phyloP scores from a whole-genome alignment of 2,329 filamentous ascomycete genomes.

The Ophiostoma tasmaniense region DNA sequence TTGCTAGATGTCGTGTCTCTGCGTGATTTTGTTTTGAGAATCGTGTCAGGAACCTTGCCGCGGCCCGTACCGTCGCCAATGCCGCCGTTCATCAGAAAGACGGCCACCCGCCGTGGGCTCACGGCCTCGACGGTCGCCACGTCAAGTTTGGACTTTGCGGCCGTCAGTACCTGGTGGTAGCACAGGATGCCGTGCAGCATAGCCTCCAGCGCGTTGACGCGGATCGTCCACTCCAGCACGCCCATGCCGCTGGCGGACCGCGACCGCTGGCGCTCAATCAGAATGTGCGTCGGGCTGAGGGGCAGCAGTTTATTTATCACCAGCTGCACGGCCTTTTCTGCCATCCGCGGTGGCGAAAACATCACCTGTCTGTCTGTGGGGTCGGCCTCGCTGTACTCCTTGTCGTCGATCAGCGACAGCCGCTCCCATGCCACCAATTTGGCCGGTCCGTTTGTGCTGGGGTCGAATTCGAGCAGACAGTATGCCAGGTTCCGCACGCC shows the following conservation, averaged over 20 bases:
- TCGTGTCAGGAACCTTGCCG: not conserved
- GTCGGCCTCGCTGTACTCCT: not conserved
- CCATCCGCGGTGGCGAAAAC: constrained; percentile 31
- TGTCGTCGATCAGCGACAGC: constrained; percentile 19
- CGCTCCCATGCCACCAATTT: constrained; percentile 25
- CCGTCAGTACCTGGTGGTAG: constrained; percentile 36
- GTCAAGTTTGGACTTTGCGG: not conserved
- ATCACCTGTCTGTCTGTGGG: constrained; percentile 9
- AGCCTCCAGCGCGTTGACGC: constrained; percentile 72
- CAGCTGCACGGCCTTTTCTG: constrained; percentile 28
- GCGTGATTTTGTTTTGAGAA: constrained; percentile 4
- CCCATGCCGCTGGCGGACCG: constrained; percentile 55
- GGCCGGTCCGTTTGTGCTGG: not conserved
- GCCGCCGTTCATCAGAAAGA: constrained; percentile 39
- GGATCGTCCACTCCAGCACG: constrained; percentile 73
- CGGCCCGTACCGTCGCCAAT: not conserved
- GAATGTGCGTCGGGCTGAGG: constrained; percentile 55
- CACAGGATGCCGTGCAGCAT: constrained; percentile 68
- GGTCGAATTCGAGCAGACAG: constrained; percentile 43
- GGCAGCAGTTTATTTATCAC: constrained; percentile 32
- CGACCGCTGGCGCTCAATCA: constrained; percentile 57
- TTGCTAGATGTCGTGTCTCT: not conserved
- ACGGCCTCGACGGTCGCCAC: constrained; percentile 39
- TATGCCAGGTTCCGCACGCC: constrained; percentile 75
- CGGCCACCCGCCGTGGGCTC: constrained; percentile 41